Conservation (phyloP, 1,139 yeast species). For the Saccharomycopsis hybrid region DNA sequence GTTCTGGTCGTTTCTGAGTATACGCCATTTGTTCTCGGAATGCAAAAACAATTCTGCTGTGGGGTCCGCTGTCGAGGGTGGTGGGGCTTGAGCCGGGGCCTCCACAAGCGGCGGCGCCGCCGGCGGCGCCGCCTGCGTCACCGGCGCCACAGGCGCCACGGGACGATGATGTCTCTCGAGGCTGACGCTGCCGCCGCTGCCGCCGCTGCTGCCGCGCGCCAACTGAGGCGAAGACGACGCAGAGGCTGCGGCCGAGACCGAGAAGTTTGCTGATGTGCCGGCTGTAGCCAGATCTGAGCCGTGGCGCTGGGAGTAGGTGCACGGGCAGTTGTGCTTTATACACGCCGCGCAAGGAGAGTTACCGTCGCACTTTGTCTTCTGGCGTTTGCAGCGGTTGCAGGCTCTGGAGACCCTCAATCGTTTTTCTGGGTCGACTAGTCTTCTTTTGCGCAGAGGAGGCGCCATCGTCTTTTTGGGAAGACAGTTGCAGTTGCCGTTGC, state of each 20-base stretch:
- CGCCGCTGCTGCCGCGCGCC: no score
- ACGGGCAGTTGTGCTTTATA: constrained; percentile 33
- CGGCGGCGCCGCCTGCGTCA: no score
- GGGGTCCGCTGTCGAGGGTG: no score
- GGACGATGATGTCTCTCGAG: no score
- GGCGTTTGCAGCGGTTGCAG: constrained; percentile 53
- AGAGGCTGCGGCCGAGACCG: not conserved
- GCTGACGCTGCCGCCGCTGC: no score
- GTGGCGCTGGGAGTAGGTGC: constrained; percentile 5
- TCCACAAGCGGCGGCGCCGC: no score
- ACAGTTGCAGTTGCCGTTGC: not conserved
- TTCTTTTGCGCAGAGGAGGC: constrained; percentile 7
- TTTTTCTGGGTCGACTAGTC: constrained; percentile 5
- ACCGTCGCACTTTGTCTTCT: constrained; percentile 60
- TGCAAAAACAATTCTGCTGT: constrained; percentile 24
- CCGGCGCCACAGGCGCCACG: not conserved
- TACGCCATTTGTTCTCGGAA: constrained; percentile 41
- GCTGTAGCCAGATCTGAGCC: not conserved
- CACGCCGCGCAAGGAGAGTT: constrained; percentile 49
- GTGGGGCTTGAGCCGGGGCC: no score
- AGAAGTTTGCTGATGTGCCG: no score
- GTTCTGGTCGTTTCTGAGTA: constrained; percentile 44
- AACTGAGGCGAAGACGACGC: no score
- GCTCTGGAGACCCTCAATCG: constrained; percentile 50
- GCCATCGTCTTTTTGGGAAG: no score